Base-by-base conservation (phyloP, 176 grass and related monocot species). In the Tuctoria greenei region DNA sequence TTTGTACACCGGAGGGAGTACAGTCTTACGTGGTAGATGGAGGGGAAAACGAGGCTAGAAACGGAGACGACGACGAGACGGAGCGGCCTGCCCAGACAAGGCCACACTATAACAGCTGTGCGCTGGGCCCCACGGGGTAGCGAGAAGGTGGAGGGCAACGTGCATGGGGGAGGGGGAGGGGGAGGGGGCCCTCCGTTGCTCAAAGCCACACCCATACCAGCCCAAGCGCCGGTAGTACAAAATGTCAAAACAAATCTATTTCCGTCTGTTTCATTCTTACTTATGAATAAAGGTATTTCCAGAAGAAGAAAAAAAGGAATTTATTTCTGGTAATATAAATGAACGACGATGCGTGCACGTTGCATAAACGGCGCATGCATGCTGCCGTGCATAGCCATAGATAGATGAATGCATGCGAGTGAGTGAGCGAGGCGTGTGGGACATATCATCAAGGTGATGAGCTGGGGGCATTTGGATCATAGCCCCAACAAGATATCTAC, bases 51-150 rank as follows among this genome's bases (percentile, higher is more conserved):
- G 27, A 57, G 60, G 35, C 25, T 24, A 8, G 43, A 41, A 11
- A 40, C 44, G 12, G 41, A 26, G 10, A n/a, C 41, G 49, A 67
- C 28, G 68, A 60, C 28, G 52, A 26, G 38, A 18, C 37, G 2
- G 23, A 68, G 12, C 2, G 12, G 0, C 10, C 2, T 8, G 82
- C 79, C 50, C 72, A 78, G 88, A 98, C 95, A 98, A 92, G 52
- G 82, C 83, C 89, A 88, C 84, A 82, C 77, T 86, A 80, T 80
- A 75, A 82, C 91, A 98, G 91, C 84, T 92, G 86, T 90, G 67
- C 55, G 38, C 52, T 84, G 95, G 84, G 71, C 73, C 95, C 79
- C 47, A 44, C 15, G 26, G 25, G 46, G 72, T 75, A 79, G 90
- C 75, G 74, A 67, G 73, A 69, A 79, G 84, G 87, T 86, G 85